Evolutionary conservation across 257 asterid species (phyloP).

Genomic region (Gynochthodes officinalis): DNA sequence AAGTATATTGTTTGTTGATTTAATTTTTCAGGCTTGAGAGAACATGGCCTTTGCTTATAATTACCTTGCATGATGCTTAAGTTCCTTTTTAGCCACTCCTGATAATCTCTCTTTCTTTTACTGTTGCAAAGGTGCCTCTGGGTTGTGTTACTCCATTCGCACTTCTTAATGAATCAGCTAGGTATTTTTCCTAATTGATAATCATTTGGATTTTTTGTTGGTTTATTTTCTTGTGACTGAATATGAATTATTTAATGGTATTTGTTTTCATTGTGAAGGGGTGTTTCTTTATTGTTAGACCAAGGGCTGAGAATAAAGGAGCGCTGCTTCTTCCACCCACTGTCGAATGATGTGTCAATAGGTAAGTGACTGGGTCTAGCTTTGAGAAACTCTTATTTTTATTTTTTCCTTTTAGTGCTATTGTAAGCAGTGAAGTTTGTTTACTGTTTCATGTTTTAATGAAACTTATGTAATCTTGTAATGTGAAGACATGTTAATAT

Average conservation of each 20-base stretch:
- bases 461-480: background rate
- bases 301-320: conserved; percentile 64
- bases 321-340: conserved; percentile 85
- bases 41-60: background rate
- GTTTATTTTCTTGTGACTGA: background rate
- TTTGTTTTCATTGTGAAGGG: conserved; percentile 44
- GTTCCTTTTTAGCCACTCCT: conserved; percentile 10
- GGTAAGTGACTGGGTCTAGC: conserved; percentile 38
- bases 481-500: background rate
- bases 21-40: background rate
- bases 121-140: conserved; percentile 64
- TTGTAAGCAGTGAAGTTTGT: background rate
- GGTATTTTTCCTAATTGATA: conserved; percentile 37
- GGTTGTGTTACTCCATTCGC: conserved; percentile 97
- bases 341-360: conserved; percentile 78
- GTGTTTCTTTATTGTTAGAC: conserved; percentile 82
- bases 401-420: background rate
- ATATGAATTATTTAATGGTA: background rate
- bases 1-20: background rate
- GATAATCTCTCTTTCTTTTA: conserved; percentile 9
- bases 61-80: background rate
- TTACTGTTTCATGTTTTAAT: background rate
- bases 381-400: conserved; percentile 2
- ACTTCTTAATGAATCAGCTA: conserved; percentile 78
- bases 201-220: background rate